phyloP scores from a whole-genome alignment of 305 asterid genomes.

The Ilex paraguariensis region DNA sequence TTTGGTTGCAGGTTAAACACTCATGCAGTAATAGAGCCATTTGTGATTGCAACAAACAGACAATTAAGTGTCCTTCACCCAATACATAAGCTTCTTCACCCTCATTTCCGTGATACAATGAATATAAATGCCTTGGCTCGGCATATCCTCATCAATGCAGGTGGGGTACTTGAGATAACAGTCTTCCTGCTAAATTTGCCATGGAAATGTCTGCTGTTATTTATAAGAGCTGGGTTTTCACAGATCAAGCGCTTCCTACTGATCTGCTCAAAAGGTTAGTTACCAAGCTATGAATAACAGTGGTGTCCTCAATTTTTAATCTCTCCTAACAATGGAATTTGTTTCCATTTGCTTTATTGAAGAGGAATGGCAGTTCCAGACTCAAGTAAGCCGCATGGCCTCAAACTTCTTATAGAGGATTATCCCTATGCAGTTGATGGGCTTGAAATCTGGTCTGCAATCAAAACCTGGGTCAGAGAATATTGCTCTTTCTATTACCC shows the following conservation, averaged over 20 bases:
- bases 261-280: conserved; percentile 49
- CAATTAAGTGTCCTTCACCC: conserved; percentile 59
- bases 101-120: conserved; percentile 61
- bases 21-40: conserved; percentile 60
- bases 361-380: conserved; percentile 88
- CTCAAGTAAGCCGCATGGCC: conserved; percentile 57
- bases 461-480: conserved; percentile 70
- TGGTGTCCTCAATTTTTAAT: background rate
- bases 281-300: conserved; percentile 4
- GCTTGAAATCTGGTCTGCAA: conserved; percentile 84
- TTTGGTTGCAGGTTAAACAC: conserved; percentile 45
- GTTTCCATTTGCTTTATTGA: conserved; percentile 3
- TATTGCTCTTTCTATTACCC: conserved; percentile 66
- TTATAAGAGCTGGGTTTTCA: conserved; percentile 49
- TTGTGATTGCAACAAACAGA: conserved; percentile 46
- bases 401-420: conserved; percentile 68
- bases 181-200: conserved; percentile 48
- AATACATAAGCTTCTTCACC: conserved; percentile 50
- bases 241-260: conserved; percentile 53
- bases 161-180: conserved; percentile 52
- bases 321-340: conserved; percentile 1
- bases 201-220: conserved; percentile 48
- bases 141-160: conserved; percentile 54
- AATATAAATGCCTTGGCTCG: conserved; percentile 58
- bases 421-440: conserved; percentile 95